phyloP scores from a whole-genome alignment of 2,329 filamentous ascomycete species.

The Xenoacremonium recifei region DNA sequence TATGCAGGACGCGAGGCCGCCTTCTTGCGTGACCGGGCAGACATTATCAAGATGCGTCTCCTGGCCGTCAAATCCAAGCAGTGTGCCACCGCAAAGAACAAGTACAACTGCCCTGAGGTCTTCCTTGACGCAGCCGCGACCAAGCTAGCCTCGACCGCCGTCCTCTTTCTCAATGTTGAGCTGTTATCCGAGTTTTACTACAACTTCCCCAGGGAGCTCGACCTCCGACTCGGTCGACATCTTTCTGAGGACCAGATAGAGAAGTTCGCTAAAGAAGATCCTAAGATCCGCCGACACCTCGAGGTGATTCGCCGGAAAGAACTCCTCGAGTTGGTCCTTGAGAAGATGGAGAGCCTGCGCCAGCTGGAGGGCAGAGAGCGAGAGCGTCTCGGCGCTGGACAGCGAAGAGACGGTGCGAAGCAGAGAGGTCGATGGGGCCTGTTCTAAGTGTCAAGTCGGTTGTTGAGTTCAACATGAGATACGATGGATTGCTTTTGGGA shows the following conservation, averaged over 20 bases:
- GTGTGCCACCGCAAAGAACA: conserved; percentile 79
- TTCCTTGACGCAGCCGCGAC: conserved; percentile 97
- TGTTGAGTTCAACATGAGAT: conserved; percentile 18
- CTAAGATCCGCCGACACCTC: conserved; percentile 82
- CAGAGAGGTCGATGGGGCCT: conserved; percentile 49
- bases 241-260: conserved; percentile 80
- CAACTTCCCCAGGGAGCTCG: conserved; percentile 91
- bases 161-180: conserved; percentile 96
- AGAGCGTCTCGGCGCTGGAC: conserved; percentile 36
- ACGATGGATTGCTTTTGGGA: conserved; percentile 27
- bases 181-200: conserved; percentile 97
- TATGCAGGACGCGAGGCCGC: conserved; percentile 79
- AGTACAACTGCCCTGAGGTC: conserved; percentile 94
- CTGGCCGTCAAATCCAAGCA: conserved; percentile 87
- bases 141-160: conserved; percentile 90
- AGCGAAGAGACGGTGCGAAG: conserved; percentile 33
- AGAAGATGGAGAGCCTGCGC: conserved; percentile 91
- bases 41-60: conserved; percentile 87
- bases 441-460: conserved; percentile 41
- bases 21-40: conserved; percentile 88
- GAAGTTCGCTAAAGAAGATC: conserved; percentile 88
- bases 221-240: conserved; percentile 79
- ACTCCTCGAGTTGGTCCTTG: conserved; percentile 84
- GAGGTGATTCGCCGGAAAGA: conserved; percentile 93
- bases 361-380: conserved; percentile 77